Conservation (phyloP, 106 monocot species). For the Dioscorea zingiberensis region DNA sequence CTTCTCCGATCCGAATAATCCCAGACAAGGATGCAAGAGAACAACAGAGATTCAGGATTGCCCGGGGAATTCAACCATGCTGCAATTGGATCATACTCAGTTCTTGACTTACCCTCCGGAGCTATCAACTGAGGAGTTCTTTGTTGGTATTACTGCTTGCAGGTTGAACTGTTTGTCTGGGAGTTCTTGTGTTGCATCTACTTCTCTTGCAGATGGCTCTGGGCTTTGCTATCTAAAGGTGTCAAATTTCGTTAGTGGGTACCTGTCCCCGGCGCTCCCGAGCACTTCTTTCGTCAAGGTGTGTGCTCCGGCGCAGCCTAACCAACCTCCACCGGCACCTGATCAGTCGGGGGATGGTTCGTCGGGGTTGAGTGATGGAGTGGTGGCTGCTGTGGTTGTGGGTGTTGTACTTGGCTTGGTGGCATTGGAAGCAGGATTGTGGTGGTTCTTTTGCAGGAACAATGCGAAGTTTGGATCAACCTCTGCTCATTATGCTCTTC, state of each 20-base stretch:
- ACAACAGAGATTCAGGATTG: constrained; percentile 42
- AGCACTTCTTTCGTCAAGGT: constrained; percentile 84
- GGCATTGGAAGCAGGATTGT: constrained; percentile 40
- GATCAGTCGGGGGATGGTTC: neutral
- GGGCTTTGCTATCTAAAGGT: constrained; percentile 66
- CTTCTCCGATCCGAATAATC: constrained; percentile 24
- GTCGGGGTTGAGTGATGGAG: constrained; percentile 33
- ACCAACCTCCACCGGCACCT: neutral
- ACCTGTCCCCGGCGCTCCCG: constrained; percentile 58
- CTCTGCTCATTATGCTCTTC: constrained; percentile 59
- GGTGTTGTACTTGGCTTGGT: constrained; percentile 42
- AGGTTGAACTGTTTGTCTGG: constrained; percentile 54
- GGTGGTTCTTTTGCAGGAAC: constrained; percentile 62
- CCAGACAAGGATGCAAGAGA: constrained; percentile 41
- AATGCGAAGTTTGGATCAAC: constrained; percentile 49
- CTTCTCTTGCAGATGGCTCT: constrained; percentile 68
- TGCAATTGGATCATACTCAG: constrained; percentile 51
- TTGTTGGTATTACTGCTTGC: constrained; percentile 65
- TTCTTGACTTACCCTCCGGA: constrained; percentile 75
- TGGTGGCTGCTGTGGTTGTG: constrained; percentile 30
- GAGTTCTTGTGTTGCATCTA: constrained; percentile 58
- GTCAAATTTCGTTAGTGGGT: constrained; percentile 50
- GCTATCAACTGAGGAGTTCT: constrained; percentile 40
- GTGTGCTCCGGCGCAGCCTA: constrained; percentile 37
- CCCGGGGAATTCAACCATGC: constrained; percentile 55